These are phyloP conservation scores for Cicer pinnatifidum DNA, from an alignment of 306 rosid species.

Conservation along the genomic window DNA sequence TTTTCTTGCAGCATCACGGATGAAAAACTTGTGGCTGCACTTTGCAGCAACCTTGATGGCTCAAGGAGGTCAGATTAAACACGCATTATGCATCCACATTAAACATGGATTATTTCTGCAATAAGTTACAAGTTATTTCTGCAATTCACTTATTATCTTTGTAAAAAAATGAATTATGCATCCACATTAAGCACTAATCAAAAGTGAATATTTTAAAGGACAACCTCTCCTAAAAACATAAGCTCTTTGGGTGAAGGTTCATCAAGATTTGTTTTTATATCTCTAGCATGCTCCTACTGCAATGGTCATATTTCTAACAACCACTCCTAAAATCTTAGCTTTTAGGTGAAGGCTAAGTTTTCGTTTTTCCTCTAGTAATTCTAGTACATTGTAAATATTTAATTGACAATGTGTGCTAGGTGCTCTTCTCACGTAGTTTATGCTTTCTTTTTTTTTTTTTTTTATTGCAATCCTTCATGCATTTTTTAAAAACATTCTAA, in stretches of 20 bases:
- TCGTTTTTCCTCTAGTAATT: constrained; percentile 7
- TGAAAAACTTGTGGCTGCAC: constrained; percentile 93
- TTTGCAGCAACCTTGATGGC: constrained; percentile 64
- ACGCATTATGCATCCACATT: neutral
- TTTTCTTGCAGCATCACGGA: constrained; percentile 73
- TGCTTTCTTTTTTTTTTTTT: neutral
- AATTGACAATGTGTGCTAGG: constrained; percentile 8
- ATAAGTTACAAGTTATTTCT: neutral
- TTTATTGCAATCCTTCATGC: constrained; percentile 5
- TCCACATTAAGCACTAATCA: constrained; percentile 20
- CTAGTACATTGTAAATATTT: constrained; percentile 13
- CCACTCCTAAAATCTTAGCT: constrained; percentile 9
- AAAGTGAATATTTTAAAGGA: constrained; percentile 7
- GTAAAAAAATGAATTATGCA: constrained; percentile 22
- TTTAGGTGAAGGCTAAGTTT: constrained; percentile 24
- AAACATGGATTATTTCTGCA: neutral
- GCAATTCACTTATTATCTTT: constrained; percentile 21
- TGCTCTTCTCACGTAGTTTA: neutral
- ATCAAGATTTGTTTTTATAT: neutral
- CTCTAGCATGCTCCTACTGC: neutral
- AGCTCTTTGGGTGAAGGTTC: neutral
- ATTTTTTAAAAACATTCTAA: neutral
- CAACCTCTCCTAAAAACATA: neutral
- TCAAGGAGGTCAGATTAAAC: constrained; percentile 60
- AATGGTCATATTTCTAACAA: neutral